phyloP scores from a whole-genome alignment of 768 basidiomycete genomes.

The Suillus subaureus region DNA sequence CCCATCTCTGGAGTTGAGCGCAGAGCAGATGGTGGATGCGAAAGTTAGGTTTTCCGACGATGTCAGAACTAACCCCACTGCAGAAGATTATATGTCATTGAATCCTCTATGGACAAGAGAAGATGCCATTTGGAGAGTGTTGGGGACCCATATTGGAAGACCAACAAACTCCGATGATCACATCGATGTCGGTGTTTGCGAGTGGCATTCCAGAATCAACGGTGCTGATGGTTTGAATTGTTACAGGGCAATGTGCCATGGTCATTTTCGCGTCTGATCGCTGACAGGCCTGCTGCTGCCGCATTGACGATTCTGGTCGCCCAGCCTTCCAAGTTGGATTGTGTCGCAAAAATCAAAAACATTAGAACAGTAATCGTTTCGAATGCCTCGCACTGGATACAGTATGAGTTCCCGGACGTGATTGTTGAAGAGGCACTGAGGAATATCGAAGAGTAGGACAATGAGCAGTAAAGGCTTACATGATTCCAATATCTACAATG shows the following conservation, averaged over 20 bases:
- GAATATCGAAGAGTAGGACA: neutral
- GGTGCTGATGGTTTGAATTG: neutral
- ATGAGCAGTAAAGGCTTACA: neutral
- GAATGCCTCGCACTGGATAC: constrained; percentile 21
- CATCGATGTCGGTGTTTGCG: constrained; percentile 11
- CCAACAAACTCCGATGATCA: constrained; percentile 7
- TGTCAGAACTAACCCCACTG: constrained; percentile 4
- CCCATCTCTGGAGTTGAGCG: constrained; percentile 12
- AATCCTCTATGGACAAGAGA: constrained; percentile 8
- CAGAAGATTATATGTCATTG: constrained; percentile 7
- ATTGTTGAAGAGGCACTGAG: constrained; percentile 17
- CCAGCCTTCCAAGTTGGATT: constrained; percentile 14
- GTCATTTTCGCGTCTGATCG: constrained; percentile 17
- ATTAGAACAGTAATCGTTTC: constrained; percentile 14
- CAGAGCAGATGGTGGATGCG: constrained; percentile 5
- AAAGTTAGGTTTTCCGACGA: neutral
- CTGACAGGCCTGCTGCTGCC: constrained; percentile 8
- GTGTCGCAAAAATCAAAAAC: constrained; percentile 10
- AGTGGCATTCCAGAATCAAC: constrained; percentile 1
- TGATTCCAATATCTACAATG: neutral
- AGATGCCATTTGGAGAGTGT: constrained; percentile 13
- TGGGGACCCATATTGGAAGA: constrained; percentile 12
- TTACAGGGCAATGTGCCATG: constrained; percentile 19
- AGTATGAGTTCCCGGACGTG: constrained; percentile 19
- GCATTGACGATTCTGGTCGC: constrained; percentile 14